These are phyloP conservation scores for Sporobolomyces pararoseus DNA, from an alignment of 768 basidiomycete genomes.

Conservation along the genomic window DNA sequence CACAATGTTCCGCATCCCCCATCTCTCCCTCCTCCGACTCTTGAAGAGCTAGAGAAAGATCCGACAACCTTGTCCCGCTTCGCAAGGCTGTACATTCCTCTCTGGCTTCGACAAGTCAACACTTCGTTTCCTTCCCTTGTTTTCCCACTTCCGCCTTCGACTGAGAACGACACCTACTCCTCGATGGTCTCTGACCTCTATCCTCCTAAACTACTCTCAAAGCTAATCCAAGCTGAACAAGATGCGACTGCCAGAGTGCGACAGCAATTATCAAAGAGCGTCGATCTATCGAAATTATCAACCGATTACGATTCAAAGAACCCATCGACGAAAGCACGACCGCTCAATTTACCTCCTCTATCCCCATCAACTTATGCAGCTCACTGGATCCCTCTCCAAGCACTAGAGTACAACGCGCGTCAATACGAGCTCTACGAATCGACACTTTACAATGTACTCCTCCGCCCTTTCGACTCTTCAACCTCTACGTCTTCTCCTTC, in stretches of 20 bases:
- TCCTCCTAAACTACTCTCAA: slow-evolving; percentile 6
- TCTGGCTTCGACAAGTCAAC: slow-evolving; percentile 28
- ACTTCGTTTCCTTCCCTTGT: neutral
- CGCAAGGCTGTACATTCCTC: slow-evolving; percentile 20
- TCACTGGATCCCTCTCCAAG: slow-evolving; percentile 21
- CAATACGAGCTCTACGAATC: slow-evolving; percentile 12
- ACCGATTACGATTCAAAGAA: neutral
- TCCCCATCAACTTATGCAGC: slow-evolving; percentile 16
- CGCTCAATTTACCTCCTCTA: neutral
- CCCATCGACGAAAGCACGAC: neutral
- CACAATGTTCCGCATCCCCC: neutral
- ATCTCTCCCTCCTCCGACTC: neutral
- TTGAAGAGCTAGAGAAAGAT: neutral
- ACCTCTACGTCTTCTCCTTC: neutral
- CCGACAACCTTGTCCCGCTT: slow-evolving; percentile 2
- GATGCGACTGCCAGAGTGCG: neutral
- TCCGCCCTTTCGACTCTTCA: neutral
- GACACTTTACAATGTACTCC: slow-evolving; percentile 19
- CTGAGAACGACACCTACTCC: neutral
- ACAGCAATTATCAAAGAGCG: neutral
- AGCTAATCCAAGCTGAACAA: neutral
- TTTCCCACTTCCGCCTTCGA: neutral
- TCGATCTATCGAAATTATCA: no score
- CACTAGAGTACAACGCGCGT: slow-evolving; percentile 22
- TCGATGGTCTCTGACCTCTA: slow-evolving; percentile 2